Evolutionary conservation across 331 rosid species (phyloP), one percentile per base, ranked within the genome.

Genomic region (Erythrophleum ivorense): DNA sequence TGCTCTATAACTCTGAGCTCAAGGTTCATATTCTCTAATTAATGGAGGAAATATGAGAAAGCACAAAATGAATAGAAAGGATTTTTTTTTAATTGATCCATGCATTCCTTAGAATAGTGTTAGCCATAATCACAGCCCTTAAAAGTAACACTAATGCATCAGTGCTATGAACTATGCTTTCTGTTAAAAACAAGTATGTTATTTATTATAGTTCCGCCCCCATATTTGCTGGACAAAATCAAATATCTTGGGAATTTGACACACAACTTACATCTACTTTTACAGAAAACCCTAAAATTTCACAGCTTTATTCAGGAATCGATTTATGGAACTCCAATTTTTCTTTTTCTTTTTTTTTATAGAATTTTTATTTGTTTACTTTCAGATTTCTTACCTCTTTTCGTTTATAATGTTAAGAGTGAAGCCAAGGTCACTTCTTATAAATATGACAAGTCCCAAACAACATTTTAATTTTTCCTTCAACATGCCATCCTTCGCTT

Each of bases 391-490:
- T 9, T 15, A 13, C 7, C 3, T 15, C 6, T 52, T 52, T 52
- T 52, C 4, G 15, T 52, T 52, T 2, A 52, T 52, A 52, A 2
- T 5, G 36, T 13, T 6, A 71, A 48, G 52, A n/a, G 49, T 34
- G 33, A n/a, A 72, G 78, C 55, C 34, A n/a, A 55, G 11, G 71
- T 75, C 71, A 75, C 40, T 75, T 46, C 55, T 55, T 75, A 38
- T 58, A 67, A 50, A 66, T 46, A 48, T 55, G 57, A 31, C 7
- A 21, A 36, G n/a, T 52, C 66, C 33, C 12, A 4, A 19, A 73
- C 40, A 43, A 34, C 29, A 65, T 18, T 41, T 40, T 18, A 72
- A 63, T 21, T 53, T 4, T 41, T 64, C 71, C 64, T 43, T 78
- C n/a, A 64, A 7, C 24, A 34, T 71, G 31, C 16, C 0, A 48